Evolutionary conservation across 2,329 filamentous ascomycete genomes (phyloP), one percentile per base, ranked within the genome.

Genomic region (Ascochyta fabae): DNA sequence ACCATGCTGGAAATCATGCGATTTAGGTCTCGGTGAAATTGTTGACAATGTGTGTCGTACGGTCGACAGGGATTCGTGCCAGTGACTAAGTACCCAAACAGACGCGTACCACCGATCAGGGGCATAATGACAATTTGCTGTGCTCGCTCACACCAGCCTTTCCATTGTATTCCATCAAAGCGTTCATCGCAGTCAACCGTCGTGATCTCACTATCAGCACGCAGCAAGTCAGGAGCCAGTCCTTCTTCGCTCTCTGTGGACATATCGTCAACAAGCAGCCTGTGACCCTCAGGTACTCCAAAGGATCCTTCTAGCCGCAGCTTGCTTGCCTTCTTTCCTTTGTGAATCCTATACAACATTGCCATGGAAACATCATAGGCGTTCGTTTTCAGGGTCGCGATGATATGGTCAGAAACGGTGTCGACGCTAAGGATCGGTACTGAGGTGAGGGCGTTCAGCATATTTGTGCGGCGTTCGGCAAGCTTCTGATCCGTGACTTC

Each of bases 1-100:
- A 75, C 56, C 40, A 73, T 63, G 39, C 70, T 71, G 0, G 73
- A 69, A 3, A 68, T 59, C 61, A 75, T 72, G 10, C 67, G 67
- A 7, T 59, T 51, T 3, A 77, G 62, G 29, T 75, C 68, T 19
- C 61, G 62, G 16, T 73, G 42, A 33, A 76, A 75, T 23, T 73
- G 72, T 43, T 69, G 48, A 36, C 71, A 73, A 7, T 60, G 56
- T 1, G 60, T 54, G 39, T 77, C 74, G 41, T 70, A 69, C 1
- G 67, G 66, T 15, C 74, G 66, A 26, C 64, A 72, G 0, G 73
- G 75, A 42, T 76, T 77, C 0, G 73, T 69, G 0, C 74, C 76
- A 4, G 73, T 55, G 15, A 77, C 41, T 2, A 75, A 58, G 47
- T 70, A 73, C 35, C 70, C 70, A 39, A 68, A 67, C 3, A 70